Base-by-base conservation (phyloP, 1,284 basidiomycete species). In the Dichomitus squalens region DNA sequence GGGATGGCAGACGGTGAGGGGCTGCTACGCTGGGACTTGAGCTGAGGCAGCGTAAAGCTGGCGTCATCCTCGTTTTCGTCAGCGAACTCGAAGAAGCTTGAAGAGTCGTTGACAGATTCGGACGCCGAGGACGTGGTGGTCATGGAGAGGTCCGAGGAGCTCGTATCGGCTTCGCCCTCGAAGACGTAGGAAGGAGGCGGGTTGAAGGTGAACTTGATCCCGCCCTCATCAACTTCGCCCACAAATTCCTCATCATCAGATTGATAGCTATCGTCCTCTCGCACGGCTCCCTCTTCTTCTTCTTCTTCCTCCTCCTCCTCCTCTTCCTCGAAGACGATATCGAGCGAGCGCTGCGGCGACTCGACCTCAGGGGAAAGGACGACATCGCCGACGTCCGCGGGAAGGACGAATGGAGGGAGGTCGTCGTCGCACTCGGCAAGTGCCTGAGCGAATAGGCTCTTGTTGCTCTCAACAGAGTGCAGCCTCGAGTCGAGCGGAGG, bases 141-240 rank as follows among this genome's bases (percentile, higher is more conserved):
- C 23, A 64, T 67, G 36, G 60, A 63, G 52, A 67, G 49, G 31
- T 64, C 61, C 7, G 64, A 58, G 29, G 58, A 54, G 49, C 39
- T 56, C 53, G 57, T 49, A 40, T 55, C 58, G 9, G 44, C 59
- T 6, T 57, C 59, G 44, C 41, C 40, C 38, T 57, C 57, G 21
- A 58, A 60, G 7, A 65, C 58, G 31, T 66, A 69, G 23, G 69
- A 72, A 8, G 70, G 60, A 1, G 86, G 84, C 12, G 82, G 80
- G 7, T 81, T 83, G 64, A 90, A 88, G 3, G 79, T 85, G 62
- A 90, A 88, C 62, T 79, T 84, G 67, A 90, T 87, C 11, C 88
- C 88, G 14, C 84, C 83, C 43, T 82, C 79, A 9, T 78, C 76
- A 43, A 72, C 76, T 55, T 84, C 79, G 14, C 78, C 78, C 1